Conservation (phyloP, 768 basidiomycete genomes). For the Leucocoprinus sp. region DNA sequence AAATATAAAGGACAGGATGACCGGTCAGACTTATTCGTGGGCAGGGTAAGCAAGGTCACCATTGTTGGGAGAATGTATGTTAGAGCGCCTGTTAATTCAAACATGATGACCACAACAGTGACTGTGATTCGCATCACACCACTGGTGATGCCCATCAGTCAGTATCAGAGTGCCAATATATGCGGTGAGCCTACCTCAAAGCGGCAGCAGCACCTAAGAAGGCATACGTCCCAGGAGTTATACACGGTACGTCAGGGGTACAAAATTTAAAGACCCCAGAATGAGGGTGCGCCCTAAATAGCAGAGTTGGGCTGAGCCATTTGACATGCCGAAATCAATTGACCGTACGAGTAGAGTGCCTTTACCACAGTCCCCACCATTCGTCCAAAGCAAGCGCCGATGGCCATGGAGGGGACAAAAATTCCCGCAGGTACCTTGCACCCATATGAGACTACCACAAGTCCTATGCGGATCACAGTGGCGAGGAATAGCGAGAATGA, state of each 20-base stretch:
- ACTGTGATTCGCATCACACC: conserved; percentile 97
- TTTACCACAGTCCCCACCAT: conserved; percentile 98
- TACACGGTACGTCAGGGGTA: conserved; percentile 87
- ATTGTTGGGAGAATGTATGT: conserved; percentile 97
- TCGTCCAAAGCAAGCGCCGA: conserved; percentile 93
- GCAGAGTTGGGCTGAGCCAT: conserved; percentile 4
- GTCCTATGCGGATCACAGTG: conserved; percentile 75
- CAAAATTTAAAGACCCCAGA: conserved; percentile 89
- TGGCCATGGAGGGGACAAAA: conserved; percentile 98
- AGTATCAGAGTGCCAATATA: background rate
- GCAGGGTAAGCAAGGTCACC: conserved; percentile 42
- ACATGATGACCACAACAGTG: conserved; percentile 98
- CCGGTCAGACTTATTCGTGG: background rate
- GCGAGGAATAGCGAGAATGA: conserved; percentile 89
- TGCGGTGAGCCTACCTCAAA: conserved; percentile 50
- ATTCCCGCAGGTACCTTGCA: conserved; percentile 97
- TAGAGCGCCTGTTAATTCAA: conserved; percentile 93
- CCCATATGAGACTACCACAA: conserved; percentile 91
- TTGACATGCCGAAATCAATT: background rate
- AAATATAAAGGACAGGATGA: conserved; percentile 13
- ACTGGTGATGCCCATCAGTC: conserved; percentile 30
- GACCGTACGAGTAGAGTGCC: conserved; percentile 70
- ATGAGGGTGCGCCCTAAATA: conserved; percentile 64
- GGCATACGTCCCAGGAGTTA: conserved; percentile 97
- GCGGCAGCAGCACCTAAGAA: conserved; percentile 96